Evolutionary conservation across 2,329 filamentous ascomycete genomes (phyloP), one percentile per base, ranked within the genome.

Genomic region (Fusarium sacchari): DNA sequence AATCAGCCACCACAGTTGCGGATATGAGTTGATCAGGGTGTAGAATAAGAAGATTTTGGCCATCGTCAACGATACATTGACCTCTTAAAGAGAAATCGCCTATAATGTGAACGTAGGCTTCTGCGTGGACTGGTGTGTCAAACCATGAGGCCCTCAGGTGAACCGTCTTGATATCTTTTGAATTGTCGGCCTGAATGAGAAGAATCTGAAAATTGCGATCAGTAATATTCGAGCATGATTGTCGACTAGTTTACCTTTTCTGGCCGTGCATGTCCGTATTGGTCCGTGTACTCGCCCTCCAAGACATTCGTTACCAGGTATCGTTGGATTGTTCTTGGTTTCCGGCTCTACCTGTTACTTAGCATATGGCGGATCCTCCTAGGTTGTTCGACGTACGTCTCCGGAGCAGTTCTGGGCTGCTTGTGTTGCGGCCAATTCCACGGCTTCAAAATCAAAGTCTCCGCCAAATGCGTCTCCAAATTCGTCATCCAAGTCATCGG

Each of bases 1-100:
- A 97, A 82, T 99, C 96, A n/a, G 95, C 95, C 47, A 99, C 93
- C 10, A 97, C 94, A 2, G 96, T 98, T 6, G 96, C 93, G 6
- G 96, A 98, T 60, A 99, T 93, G 39, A 99, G 88, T 82, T 98
- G 95, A 79, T 99, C 96, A 0, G 96, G 96, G 79, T 99, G 95
- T 20, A 99, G 84, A 64, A 99, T 95, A 57, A 99, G 85, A 81
- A 98, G 93, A 77, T 95, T 94, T 56, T 92, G 88, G 6, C 88
- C 86, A 80, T 98, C 94, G 79, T 97, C 93, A 71, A 98, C 88
- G 52, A 97, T 84, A 80, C 95, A 97, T 80, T 92, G 90, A 4
- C 94, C 93, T 22, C 84, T 87, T 2, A 83, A 75, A 65, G 92
- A 88, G 77, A 97, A 97, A 7, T 89, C 84, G 36, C 95, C 95